Base-by-base conservation (phyloP, 2,329 filamentous ascomycete genomes). In the Pseudogymnoascus sp. region DNA sequence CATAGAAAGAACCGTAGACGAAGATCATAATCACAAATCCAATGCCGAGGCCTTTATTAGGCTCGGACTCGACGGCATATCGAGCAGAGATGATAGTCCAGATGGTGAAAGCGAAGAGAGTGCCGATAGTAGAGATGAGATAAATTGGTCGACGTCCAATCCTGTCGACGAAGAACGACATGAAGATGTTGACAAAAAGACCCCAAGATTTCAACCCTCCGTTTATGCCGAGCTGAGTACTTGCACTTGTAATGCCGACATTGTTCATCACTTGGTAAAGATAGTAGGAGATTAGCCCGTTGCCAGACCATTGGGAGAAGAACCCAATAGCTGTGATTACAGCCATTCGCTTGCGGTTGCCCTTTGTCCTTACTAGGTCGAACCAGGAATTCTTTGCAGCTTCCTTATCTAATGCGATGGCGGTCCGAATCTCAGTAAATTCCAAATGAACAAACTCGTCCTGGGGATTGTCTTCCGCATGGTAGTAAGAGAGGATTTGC, bases 11-110 rank as follows among this genome's bases (percentile, higher is more conserved):
- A 60, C 79, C 78, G 66, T 84, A 85, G 18, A 83, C 71, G 77
- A 83, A 85, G 64, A 85, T 77, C 65, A 83, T 83, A 20, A 79
- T 78, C 30, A 85, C 77, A 66, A 84, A 81, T 2, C 77, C 76
- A 64, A 78, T 80, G 3, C 80, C 80, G 0, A 72, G 71, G 4
- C 65, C 65, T 68, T 80, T 79, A 20, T 39, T 39, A 39, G 37
- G 37, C 16, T 39, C 37, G 37, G n/a, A 18, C 16, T 39, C 37
- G 37, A 39, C 16, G 37, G 37, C 37, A 39, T 39, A 39, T 11
- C 81, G 81, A 28, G 80, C 68, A 59, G 78, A 78, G 20, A 58
- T 60, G 3, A 61, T 61, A 3, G 69, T 70, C 69, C 69, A 70
- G 25, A 68, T 57, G 2, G 62, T 63, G 59, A 70, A 70, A 3